A percentile compares a stretch with the other conserved stretches of the same genome.
Conservation (phyloP, 176 grass and related monocot species). For the Lolium rigidum region DNA sequence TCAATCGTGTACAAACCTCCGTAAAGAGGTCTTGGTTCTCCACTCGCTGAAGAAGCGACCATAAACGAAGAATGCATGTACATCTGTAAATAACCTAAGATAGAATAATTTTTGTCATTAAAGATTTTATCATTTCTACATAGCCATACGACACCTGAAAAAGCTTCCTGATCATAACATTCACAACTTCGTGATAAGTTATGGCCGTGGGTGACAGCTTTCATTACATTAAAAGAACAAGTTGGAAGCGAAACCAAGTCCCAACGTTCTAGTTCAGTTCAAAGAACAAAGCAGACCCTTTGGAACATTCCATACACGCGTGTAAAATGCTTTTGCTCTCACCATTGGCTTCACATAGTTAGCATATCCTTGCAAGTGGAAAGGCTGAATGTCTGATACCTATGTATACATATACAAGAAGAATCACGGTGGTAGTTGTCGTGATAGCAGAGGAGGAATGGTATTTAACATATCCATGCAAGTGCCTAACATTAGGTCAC, state of each 20-base stretch:
- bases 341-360: background rate
- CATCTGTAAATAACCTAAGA: too few species aligned
- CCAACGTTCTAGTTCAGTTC: background rate
- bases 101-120: too few species aligned
- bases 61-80: too few species aligned
- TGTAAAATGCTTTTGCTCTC: background rate
- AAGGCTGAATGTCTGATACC: background rate
- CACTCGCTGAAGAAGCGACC: too few species aligned
- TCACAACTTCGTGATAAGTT: too few species aligned
- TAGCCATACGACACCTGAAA: too few species aligned
- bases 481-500: slow-evolving; percentile 3
- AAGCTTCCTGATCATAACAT: too few species aligned
- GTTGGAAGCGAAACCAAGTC: background rate
- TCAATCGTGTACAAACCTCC: too few species aligned
- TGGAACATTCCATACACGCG: background rate
- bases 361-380: background rate
- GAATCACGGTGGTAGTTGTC: background rate
- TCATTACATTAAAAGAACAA: too few species aligned
- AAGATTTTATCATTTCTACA: too few species aligned
- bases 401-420: background rate
- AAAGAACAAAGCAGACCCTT: background rate
- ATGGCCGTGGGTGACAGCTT: too few species aligned
- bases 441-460: background rate
- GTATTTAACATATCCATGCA: background rate
- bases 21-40: too few species aligned